A percentile compares a stretch with the other conserved stretches of the same genome.
phyloP scores from a whole-genome alignment of 2,329 filamentous ascomycete species.

The Aspergillus arachidicola region DNA sequence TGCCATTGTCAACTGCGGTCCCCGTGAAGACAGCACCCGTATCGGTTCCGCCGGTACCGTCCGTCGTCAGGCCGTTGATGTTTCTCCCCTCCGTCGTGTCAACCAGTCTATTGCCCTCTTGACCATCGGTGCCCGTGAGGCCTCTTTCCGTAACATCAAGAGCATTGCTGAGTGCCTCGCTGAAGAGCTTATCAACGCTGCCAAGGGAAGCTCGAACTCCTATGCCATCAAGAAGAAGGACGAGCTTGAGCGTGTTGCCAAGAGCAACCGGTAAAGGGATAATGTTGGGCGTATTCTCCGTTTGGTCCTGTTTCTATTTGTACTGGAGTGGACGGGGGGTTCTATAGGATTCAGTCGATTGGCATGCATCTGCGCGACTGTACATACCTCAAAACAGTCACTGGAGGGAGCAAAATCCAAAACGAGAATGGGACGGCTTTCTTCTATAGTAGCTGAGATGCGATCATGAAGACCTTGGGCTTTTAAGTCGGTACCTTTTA shows the following conservation, averaged over 20 bases:
- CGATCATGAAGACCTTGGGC: constrained; percentile 42
- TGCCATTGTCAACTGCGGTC: constrained; percentile 99
- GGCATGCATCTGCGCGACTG: constrained; percentile 46
- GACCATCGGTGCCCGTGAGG: constrained; percentile 98
- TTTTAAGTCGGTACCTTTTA: constrained; percentile 27
- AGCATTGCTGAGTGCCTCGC: constrained; percentile 98
- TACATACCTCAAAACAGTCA: constrained; percentile 42
- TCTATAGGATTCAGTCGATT: constrained; percentile 45
- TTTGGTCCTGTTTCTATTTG: constrained; percentile 44
- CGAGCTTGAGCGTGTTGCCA: constrained; percentile 99
- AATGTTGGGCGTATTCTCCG: constrained; percentile 41
- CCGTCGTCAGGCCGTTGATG: constrained; percentile 99
- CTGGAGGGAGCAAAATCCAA: constrained; percentile 40
- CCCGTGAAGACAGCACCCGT: constrained; percentile 99
- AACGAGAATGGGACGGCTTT: constrained; percentile 43
- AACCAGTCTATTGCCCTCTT: constrained; percentile 99
- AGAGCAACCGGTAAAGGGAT: constrained; percentile 95
- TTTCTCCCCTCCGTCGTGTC: constrained; percentile 97
- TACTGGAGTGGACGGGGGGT: constrained; percentile 46
- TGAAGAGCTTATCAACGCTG: constrained; percentile 99
- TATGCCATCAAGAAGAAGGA: constrained; percentile 99
- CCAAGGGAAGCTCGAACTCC: constrained; percentile 99
- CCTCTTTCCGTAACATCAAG: constrained; percentile 99
- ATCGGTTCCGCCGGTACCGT: constrained; percentile 99
- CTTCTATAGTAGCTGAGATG: constrained; percentile 45